Conservation (phyloP, 805 yeast species). For the Candida nanaspora region DNA sequence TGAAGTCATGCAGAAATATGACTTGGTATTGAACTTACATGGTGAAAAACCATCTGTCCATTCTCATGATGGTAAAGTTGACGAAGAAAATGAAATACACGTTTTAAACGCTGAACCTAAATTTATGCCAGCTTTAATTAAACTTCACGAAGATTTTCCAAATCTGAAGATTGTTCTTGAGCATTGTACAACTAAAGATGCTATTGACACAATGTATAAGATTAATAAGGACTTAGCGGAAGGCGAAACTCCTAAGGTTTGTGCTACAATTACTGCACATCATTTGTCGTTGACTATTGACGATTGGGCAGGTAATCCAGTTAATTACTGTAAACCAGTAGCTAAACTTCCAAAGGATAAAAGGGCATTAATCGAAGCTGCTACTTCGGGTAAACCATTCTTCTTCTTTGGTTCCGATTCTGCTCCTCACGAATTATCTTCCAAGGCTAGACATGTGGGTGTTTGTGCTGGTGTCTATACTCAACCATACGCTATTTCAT, state of each 20-base stretch:
- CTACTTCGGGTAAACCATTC: constrained; percentile 84
- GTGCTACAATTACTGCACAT: constrained; percentile 94
- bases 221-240: constrained; percentile 42
- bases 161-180: constrained; percentile 79
- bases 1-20: constrained; percentile 75
- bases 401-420: constrained; percentile 97
- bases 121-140: constrained; percentile 81
- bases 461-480: constrained; percentile 99
- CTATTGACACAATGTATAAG: constrained; percentile 66
- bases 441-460: constrained; percentile 68
- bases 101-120: constrained; percentile 91
- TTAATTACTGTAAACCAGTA: constrained; percentile 95
- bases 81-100: constrained; percentile 61
- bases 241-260: constrained; percentile 47
- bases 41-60: constrained; percentile 83
- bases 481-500: constrained; percentile 74
- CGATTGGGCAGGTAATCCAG: constrained; percentile 94
- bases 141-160: constrained; percentile 80
- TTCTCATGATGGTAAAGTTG: constrained; percentile 14
- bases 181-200: constrained; percentile 91
- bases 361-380: constrained; percentile 76
- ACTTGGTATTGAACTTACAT: constrained; percentile 78
- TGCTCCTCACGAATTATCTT: constrained; percentile 89
- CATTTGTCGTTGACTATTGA: constrained; percentile 85
- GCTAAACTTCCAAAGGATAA: constrained; percentile 88